phyloP scores from a whole-genome alignment of 169 alveolate genomes.

The Babesia microti region DNA sequence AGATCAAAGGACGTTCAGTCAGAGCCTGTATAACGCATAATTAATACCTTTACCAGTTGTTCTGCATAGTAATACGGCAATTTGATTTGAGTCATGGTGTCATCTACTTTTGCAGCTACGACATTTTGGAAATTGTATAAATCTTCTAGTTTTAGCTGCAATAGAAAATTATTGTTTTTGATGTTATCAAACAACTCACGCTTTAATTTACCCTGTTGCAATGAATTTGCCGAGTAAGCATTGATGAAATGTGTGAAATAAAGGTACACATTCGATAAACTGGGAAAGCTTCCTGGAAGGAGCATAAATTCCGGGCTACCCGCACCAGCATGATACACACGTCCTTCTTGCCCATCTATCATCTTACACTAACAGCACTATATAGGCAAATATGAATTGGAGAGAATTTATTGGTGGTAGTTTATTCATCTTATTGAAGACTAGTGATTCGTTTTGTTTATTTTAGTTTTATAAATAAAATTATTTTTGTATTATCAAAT shows the following conservation, averaged over 20 bases:
- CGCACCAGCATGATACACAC: constrained; percentile 48
- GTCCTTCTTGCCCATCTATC: constrained; percentile 59
- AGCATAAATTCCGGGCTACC: constrained; percentile 38
- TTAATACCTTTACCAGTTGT: constrained; percentile 48
- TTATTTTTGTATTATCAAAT: too few relatives aligned
- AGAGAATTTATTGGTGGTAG: too few relatives aligned
- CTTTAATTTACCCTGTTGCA: constrained; percentile 60
- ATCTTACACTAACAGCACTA: too few relatives aligned
- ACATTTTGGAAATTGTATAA: constrained; percentile 57
- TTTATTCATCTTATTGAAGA: too few relatives aligned
- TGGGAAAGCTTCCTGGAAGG: constrained; percentile 53
- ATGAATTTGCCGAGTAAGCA: constrained; percentile 54
- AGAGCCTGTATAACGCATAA: constrained; percentile 38
- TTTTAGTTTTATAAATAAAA: too few relatives aligned
- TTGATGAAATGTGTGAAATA: constrained; percentile 53
- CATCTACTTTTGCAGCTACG: constrained; percentile 27
- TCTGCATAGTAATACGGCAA: constrained; percentile 53
- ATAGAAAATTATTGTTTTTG: constrained; percentile 54
- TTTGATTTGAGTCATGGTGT: constrained; percentile 1
- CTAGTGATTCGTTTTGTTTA: too few relatives aligned
- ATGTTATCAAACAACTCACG: constrained; percentile 54
- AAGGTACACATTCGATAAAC: constrained; percentile 51
- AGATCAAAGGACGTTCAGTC: constrained; percentile 57
- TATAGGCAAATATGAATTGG: too few relatives aligned
- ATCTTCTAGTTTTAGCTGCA: constrained; percentile 61